Percentiles rank a stretch among this genome's conserved stretches.
These are phyloP conservation scores for Aureobasidium uvarum DNA, from an alignment of 2,329 filamentous ascomycete genomes.

Conservation along the genomic window DNA sequence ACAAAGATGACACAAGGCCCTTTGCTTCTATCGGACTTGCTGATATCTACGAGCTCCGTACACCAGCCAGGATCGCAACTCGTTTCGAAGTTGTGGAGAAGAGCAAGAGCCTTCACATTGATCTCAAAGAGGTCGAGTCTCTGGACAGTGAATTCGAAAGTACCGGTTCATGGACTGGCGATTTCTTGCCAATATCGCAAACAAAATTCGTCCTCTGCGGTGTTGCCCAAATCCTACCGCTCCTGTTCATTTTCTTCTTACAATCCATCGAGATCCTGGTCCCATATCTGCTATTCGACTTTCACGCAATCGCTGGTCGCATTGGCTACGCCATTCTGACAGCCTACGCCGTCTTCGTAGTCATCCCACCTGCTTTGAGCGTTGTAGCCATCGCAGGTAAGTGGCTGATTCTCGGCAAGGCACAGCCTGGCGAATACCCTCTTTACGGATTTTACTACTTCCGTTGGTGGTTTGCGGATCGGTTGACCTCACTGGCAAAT, in stretches of 20 bases:
- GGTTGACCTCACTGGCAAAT: background rate
- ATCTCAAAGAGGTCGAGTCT: background rate
- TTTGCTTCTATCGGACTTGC: conserved; percentile 10
- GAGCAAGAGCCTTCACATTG: background rate
- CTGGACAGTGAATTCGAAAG: background rate
- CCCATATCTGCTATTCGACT: conserved; percentile 1
- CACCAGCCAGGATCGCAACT: background rate
- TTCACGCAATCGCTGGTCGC: conserved; percentile 5
- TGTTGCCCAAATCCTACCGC: background rate
- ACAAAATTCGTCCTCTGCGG: conserved; percentile 4
- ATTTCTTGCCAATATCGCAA: background rate
- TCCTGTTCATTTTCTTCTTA: conserved; percentile 11
- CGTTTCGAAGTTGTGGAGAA: background rate
- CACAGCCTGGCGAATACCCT: background rate
- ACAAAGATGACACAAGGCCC: background rate
- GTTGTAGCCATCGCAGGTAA: background rate
- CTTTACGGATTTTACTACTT: conserved; percentile 6
- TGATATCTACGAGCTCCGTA: conserved; percentile 2
- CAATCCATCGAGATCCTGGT: conserved; percentile 15
- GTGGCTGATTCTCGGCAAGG: background rate
- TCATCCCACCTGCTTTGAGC: conserved; percentile 5
- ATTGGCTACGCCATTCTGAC: background rate
- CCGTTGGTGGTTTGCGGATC: conserved; percentile 11
- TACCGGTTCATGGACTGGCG: conserved; percentile 12
- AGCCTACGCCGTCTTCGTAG: conserved; percentile 7